Evolutionary conservation across 805 yeast genomes (phyloP), one percentile per base, ranked within the genome.

Genomic region (Priceomyces fermenticarens): DNA sequence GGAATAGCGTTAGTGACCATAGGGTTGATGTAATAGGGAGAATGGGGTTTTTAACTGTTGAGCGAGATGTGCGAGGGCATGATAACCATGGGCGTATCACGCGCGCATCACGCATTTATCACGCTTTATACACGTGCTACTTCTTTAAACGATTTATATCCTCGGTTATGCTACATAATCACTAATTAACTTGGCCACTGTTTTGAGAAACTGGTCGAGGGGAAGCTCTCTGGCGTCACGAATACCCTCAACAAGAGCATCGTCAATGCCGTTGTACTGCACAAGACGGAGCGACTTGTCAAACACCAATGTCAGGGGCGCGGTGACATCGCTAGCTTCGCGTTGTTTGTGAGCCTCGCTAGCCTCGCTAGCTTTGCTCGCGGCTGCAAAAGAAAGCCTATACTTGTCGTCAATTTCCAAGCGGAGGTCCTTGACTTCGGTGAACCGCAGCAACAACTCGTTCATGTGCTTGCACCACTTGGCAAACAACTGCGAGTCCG

Each of bases 391-490:
- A 3, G 30, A 26, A 2, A 39, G 28, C 13, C 34, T 30, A 26
- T 20, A 39, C 1, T 7, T 17, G 3, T 30, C 30, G 8, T 25
- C 28, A n/a, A 30, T n/a, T 10, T 26, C 26, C 11, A 43, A 23
- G 11, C 17, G 28, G 10, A 44, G 30, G 23, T 39, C 20, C 12
- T 28, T 20, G 6, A 36, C 17, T n/a, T 32, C 11, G 3, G 39
- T 30, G 26, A 44, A 35, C 31, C 36, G 39, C 14, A 50, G 29
- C 36, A 57, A 34, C 11, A 54, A 45, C 5, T 49, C 53, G 33
- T 47, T 54, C 52, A 55, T 52, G 25, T 54, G 54, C 31, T 52
- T 45, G 36, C 55, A 52, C 61, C 60, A 55, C 39, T 54, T 49
- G 14, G 55, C 60, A 35, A 38, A 47, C 14, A 43, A 27, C 17